Base-by-base conservation (phyloP, 2,329 filamentous ascomycete genomes). In the Fusarium zealandicum region DNA sequence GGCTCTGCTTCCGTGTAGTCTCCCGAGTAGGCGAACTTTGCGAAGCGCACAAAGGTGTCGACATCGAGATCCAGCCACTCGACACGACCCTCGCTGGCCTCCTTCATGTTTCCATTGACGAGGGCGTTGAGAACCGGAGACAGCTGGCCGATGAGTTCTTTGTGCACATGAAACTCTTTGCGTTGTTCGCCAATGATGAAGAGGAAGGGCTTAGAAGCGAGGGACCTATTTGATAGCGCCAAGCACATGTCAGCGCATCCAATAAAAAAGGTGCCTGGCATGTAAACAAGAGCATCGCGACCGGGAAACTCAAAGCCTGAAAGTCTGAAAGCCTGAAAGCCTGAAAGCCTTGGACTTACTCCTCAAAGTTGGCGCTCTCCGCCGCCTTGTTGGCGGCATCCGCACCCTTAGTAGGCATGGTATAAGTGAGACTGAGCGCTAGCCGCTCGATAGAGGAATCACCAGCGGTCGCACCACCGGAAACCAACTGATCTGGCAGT, bases 1-100 rank as follows among this genome's bases (percentile, higher is more conserved):
- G 60, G 49, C 6, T 65, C 44, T 9, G 61, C 54, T 27, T 59
- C 61, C 12, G 31, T 31, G 48, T 69, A 69, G 52, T 66, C 57
- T 5, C 59, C 50, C 22, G 63, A 60, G 54, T 68, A 69, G 11
- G 57, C 66, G 17, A 49, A 69, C 47, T 65, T 57, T 42, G 63
- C 61, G 37, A 69, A 68, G 13, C 63, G 66, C 27, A 69, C 54
- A 58, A 69, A 69, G n/a, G 66, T 69, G 28, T 64, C 64, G 16
- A 59, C 55, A 12, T 67, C 57, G 10, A 66, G 43, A 30, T 69
- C 66, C 12, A 31, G 44, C 66, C 66, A 69, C 28, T 66, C 52
- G 18, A 66, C 61, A 5, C 61, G 54, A 2, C 64, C 59, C 36
- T 69, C 63, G 16, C 30, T 39, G 9, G 66, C 64, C 39, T 69